A percentile compares a stretch with the other conserved stretches of the same genome.
Conservation (phyloP, 2,329 filamentous ascomycete genomes). For the Fonsecaea nubica region DNA sequence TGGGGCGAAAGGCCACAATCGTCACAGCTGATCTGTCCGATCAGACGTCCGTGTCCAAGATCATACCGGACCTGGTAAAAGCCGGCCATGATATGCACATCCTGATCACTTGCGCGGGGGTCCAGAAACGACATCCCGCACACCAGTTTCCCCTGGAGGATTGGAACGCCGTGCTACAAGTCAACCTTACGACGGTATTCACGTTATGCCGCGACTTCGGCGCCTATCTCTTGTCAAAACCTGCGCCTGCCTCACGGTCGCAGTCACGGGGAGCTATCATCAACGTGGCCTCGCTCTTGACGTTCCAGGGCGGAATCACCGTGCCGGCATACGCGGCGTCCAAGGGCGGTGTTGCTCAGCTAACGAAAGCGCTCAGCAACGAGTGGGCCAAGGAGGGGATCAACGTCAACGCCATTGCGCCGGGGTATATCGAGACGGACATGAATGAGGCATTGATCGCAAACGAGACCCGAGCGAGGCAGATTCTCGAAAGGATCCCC, state of each 20-base stretch:
- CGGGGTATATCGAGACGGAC: constrained; percentile 90
- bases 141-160: constrained; percentile 77
- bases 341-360: constrained; percentile 83
- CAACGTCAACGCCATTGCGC: constrained; percentile 86
- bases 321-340: constrained; percentile 86
- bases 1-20: constrained; percentile 52
- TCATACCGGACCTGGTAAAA: constrained; percentile 49
- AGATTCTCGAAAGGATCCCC: constrained; percentile 81
- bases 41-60: constrained; percentile 49
- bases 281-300: constrained; percentile 81
- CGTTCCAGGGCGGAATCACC: constrained; percentile 85
- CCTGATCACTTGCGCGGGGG: constrained; percentile 84
- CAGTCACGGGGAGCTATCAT: constrained; percentile 62
- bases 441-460: constrained; percentile 87
- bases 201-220: constrained; percentile 77
- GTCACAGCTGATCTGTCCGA: constrained; percentile 54
- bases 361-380: constrained; percentile 85
- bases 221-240: constrained; percentile 73
- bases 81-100: constrained; percentile 70
- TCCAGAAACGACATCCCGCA: constrained; percentile 78
- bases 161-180: constrained; percentile 82
- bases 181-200: constrained; percentile 85
- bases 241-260: constrained; percentile 40
- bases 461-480: constrained; percentile 70
- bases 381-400: constrained; percentile 83